These are phyloP conservation scores for Pleurotus sapidus DNA, from an alignment of 768 basidiomycete genomes.

Conservation along the genomic window DNA sequence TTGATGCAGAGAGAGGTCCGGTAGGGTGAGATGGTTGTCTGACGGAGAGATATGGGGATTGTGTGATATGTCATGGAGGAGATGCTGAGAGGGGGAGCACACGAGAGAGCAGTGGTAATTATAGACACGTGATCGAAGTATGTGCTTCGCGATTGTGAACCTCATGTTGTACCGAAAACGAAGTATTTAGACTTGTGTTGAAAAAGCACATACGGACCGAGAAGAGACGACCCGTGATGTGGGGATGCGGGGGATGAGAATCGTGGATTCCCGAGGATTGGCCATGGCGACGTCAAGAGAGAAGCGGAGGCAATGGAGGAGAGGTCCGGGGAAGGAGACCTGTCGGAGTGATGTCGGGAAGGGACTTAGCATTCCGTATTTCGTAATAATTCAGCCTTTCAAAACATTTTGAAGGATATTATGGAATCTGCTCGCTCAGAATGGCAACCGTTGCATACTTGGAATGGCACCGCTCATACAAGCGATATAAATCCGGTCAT, in stretches of 20 bases:
- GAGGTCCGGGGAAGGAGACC: constrained; percentile 11
- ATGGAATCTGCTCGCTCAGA: not conserved
- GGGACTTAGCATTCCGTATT: not conserved
- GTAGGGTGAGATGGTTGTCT: no score
- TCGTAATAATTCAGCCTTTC: not conserved
- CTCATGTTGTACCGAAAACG: constrained; percentile 2
- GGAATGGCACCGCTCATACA: constrained; percentile 6
- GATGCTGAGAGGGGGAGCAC: no score
- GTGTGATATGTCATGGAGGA: no score
- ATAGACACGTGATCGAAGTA: constrained; percentile 1
- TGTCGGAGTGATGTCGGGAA: constrained; percentile 14
- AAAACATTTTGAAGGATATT: not conserved
- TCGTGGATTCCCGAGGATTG: constrained; percentile 22
- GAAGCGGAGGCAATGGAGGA: not conserved
- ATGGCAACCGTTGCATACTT: constrained; percentile 3
- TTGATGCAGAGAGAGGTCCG: no score
- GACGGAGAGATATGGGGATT: no score
- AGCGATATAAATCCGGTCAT: constrained; percentile 29
- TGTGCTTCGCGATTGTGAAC: not conserved
- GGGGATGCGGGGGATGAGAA: constrained; percentile 17
- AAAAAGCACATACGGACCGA: constrained; percentile 6
- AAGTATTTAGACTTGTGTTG: constrained; percentile 5
- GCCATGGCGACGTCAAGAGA: constrained; percentile 10
- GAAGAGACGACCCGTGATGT: constrained; percentile 15
- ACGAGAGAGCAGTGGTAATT: no score